Evolutionary conservation across 495 filamentous ascomycete species (phyloP).

Genomic region (Penicilliopsis zonata): DNA sequence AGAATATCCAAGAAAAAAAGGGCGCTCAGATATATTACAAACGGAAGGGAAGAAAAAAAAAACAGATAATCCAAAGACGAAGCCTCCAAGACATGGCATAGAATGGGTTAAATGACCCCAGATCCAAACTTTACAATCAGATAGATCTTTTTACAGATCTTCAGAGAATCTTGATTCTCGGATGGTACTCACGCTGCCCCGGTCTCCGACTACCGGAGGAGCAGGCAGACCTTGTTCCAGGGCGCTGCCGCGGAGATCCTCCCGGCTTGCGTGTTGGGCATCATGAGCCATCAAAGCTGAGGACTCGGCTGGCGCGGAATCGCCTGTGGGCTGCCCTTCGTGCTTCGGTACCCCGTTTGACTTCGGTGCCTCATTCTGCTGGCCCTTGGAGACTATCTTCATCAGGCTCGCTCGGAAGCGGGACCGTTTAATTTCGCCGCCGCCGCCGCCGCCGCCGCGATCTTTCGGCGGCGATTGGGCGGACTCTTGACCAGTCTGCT

Average conservation of each 20-base stretch:
- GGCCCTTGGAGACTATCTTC: conserved; percentile 10
- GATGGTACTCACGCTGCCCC: conserved; percentile 20
- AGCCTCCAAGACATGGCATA: background rate
- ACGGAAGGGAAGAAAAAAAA: too few species aligned
- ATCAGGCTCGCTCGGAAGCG: conserved; percentile 14
- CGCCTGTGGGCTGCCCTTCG: conserved; percentile 10
- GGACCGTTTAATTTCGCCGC: conserved; percentile 7
- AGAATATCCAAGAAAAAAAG: too few species aligned
- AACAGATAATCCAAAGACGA: too few species aligned
- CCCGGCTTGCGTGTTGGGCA: conserved; percentile 22
- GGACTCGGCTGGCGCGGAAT: conserved; percentile 36
- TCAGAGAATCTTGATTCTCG: conserved; percentile 41
- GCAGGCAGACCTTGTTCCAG: conserved; percentile 31
- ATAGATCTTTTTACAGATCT: conserved; percentile 24
- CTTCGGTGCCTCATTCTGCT: conserved; percentile 13
- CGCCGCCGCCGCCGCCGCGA: too few species aligned
- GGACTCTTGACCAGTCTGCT: conserved; percentile 2
- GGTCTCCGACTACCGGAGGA: conserved; percentile 22
- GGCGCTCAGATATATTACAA: too few species aligned
- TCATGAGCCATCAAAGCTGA: conserved; percentile 20
- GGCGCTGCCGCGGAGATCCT: conserved; percentile 35
- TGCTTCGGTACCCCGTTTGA: conserved; percentile 8
- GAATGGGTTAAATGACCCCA: background rate
- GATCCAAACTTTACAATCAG: background rate
- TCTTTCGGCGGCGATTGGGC: conserved; percentile 5